phyloP scores from a whole-genome alignment of 495 filamentous ascomycete genomes.

The Xylaria grammica region DNA sequence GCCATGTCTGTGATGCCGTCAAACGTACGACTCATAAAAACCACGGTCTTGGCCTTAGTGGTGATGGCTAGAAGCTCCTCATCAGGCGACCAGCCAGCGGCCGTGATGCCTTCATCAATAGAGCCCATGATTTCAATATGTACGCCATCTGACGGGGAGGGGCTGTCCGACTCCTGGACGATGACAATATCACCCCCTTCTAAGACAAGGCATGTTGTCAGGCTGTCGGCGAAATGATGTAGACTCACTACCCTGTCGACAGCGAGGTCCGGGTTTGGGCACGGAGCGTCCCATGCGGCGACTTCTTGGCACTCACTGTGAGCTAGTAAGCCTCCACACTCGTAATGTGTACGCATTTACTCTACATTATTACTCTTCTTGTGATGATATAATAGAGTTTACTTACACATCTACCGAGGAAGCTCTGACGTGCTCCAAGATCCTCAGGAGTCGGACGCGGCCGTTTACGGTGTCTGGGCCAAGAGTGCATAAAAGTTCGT shows the following conservation, averaged over 20 bases:
- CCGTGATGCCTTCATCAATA: slow-evolving; percentile 86
- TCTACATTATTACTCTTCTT: neutral
- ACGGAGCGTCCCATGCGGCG: slow-evolving; percentile 86
- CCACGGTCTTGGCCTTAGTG: slow-evolving; percentile 76
- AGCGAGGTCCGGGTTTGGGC: slow-evolving; percentile 68
- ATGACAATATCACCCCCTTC: slow-evolving; percentile 88
- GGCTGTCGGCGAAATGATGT: slow-evolving; percentile 82
- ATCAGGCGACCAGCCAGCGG: slow-evolving; percentile 93
- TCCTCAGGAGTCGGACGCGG: slow-evolving; percentile 69
- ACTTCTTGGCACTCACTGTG: slow-evolving; percentile 55
- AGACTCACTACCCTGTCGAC: slow-evolving; percentile 75
- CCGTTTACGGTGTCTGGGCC: slow-evolving; percentile 68
- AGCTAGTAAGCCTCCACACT: slow-evolving; percentile 19
- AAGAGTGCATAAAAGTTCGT: slow-evolving; percentile 74
- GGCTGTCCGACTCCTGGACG: slow-evolving; percentile 76
- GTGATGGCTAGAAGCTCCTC: slow-evolving; percentile 86
- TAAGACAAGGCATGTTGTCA: slow-evolving; percentile 79
- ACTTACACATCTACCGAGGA: slow-evolving; percentile 52
- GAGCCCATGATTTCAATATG: slow-evolving; percentile 94
- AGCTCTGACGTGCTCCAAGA: slow-evolving; percentile 45
- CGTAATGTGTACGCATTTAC: neutral
- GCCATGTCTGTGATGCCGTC: slow-evolving; percentile 77
- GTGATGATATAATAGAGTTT: neutral
- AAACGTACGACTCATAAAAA: slow-evolving; percentile 93
- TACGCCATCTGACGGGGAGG: slow-evolving; percentile 34